A percentile compares a stretch with the other conserved stretches of the same genome.
These are phyloP conservation scores for Schizochytrium sp. DNA, from an alignment of 108 stramenopile genomes.

Conservation along the genomic window DNA sequence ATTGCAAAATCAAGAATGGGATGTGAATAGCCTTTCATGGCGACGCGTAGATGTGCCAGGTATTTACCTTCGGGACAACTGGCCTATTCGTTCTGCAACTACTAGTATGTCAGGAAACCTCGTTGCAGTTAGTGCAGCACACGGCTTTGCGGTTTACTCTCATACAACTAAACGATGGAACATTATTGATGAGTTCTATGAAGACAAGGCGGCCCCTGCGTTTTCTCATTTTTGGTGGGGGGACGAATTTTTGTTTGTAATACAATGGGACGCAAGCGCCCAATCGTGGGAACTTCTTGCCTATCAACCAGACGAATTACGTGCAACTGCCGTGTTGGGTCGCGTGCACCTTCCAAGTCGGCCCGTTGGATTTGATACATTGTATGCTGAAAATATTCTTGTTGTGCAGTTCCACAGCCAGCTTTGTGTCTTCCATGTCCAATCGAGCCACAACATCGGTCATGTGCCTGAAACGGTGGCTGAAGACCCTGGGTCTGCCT, in stretches of 20 bases:
- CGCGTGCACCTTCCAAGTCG: neutral
- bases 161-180: conserved; percentile 28
- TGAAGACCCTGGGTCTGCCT: conserved; percentile 29
- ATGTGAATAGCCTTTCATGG: conserved; percentile 54
- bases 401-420: conserved; percentile 33
- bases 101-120: conserved; percentile 21
- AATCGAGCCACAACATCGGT: neutral
- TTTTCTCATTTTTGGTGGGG: conserved; percentile 45
- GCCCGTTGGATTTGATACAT: neutral
- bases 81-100: neutral
- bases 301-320: neutral
- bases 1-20: conserved; percentile 34
- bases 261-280: neutral
- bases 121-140: conserved; percentile 3
- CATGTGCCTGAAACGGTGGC: neutral
- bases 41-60: conserved; percentile 23
- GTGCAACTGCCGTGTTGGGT: neutral
- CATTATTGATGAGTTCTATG: neutral
- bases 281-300: conserved; percentile 13
- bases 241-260: neutral
- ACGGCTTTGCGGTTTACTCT: conserved; percentile 43
- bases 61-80: conserved; percentile 7
- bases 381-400: conserved; percentile 24
- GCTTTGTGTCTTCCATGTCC: conserved; percentile 21
- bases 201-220: conserved; percentile 5